Base-by-base conservation (phyloP, 2,329 filamentous ascomycete genomes). In the Ophiosphaerella herpotricha region DNA sequence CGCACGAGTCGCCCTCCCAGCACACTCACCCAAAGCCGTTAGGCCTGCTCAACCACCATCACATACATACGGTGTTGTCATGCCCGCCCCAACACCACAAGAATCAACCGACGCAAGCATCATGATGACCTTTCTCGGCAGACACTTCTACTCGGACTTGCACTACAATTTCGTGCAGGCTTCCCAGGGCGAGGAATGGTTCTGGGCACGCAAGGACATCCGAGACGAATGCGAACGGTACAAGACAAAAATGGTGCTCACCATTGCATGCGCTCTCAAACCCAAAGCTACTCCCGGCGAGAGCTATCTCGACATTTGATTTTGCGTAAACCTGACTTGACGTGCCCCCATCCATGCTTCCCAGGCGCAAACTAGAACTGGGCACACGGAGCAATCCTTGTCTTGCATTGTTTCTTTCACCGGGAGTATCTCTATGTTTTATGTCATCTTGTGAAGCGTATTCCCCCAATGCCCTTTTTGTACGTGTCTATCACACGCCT, bases 111-210 rank as follows among this genome's bases (percentile, higher is more conserved):
- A 66, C 29, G 51, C 59, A 9, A 55, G 54, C 26, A 56, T 58
- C 29, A 64, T 66, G 63, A 65, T 66, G 60, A 58, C 59, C 3
- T 59, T 63, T 23, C 47, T 66, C 7, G 63, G 63, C 23, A 58
- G 62, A 16, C 62, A 65, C 33, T 63, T 66, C 39, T 65, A 65
- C 33, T 60, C 64, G 29, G 59, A 61, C 37, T 40, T 65, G 13
- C 63, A 65, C 37, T 52, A 57, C 45, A 60, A 47, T 16, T 60
- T 63, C 9, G 44, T 66, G 34, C 51, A 55, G 14, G 14, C 37
- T 2, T 41, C 44, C 5, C 58, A 54, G 23, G 62, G 63, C 24
- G 62, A 65, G 11, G 60, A 66, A 24, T 66, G 63, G 63, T 66
- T 66, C 45, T 66, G 63, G 63, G 33, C 44, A 4, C 52, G 55